phyloP scores from a whole-genome alignment of 805 yeast genomes.

The Monosporozyma unispora region DNA sequence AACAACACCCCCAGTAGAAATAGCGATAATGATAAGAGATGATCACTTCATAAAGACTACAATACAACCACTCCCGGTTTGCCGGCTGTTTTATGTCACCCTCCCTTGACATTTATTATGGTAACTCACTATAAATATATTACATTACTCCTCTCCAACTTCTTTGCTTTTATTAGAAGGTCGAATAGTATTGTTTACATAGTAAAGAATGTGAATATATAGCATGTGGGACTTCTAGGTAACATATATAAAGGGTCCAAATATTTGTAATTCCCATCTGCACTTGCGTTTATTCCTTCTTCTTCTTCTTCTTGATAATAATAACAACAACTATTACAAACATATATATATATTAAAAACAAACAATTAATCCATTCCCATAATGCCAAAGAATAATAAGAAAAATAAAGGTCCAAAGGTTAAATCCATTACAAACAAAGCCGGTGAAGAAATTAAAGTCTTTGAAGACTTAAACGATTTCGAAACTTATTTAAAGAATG shows the following conservation, averaged over 20 bases:
- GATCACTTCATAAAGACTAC: no score
- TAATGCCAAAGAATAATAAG: constrained; percentile 25
- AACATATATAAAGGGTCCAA: no score
- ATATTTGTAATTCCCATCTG: no score
- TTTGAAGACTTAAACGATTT: constrained; percentile 59
- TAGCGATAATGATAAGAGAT: no score
- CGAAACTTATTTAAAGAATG: constrained; percentile 57
- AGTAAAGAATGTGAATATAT: no score
- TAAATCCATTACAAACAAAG: constrained; percentile 20
- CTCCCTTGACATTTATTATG: background rate
- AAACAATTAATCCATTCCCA: no score
- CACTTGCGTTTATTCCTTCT: no score
- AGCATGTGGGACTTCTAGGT: no score
- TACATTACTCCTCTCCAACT: background rate
- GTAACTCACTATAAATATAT: background rate
- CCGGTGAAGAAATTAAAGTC: constrained; percentile 27
- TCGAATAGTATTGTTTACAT: no score
- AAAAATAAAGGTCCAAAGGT: constrained; percentile 25
- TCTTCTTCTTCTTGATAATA: no score
- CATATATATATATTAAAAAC: background rate
- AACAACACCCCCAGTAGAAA: no score
- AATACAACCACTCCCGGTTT: background rate
- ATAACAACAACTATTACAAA: no score
- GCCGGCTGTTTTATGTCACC: background rate
- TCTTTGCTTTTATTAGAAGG: background rate